Base-by-base conservation (phyloP, 331 rosid species). In the Rhamnella rubrinervis region DNA sequence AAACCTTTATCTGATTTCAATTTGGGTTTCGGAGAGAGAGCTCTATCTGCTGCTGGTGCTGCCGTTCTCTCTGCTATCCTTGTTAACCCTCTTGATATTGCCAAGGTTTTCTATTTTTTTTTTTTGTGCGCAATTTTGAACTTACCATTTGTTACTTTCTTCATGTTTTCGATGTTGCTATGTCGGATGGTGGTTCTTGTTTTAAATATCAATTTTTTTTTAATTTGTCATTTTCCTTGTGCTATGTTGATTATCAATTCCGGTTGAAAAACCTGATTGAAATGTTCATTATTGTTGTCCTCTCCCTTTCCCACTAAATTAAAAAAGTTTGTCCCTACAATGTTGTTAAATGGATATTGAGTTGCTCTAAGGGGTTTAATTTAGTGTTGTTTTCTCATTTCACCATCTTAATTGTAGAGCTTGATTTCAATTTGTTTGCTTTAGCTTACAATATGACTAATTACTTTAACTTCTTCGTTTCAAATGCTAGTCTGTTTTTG, bases 41-140 rank as follows among this genome's bases (percentile, higher is more conserved):
- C 87, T 71, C 49, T 91, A 13, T 85, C 98, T 46, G 96, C 96
- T 13, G 87, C 85, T n/a, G 96, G 93, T 41, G 95, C 99, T 52
- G 91, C 99, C 47, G 60, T 89, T 49, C 13, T 95, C 39, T 95
- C 99, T 18, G 96, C 99, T 40, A 55, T 95, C 64, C 72, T 95
- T 63, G 90, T 91, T 49, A 95, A 95, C 76, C 97, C 99, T 26
- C 93, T 93, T 28, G 98, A 93, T 68, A 85, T 93, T 9, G 98
- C 90, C 84, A 93, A 93, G 90, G 98, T 88, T 68, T 55, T 26
- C 14, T 20, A 6, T 16, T 60, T 47, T 56, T 26, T 41, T 8
- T 55, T 25, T 16, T 58, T 55, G 1, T 49, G 8, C 17, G 47
- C 23, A 23, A 39, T 58, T 65, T 41, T 41, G 7, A 25, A 35